Conservation (phyloP, 768 basidiomycete species). For the Kwoniella sp. region DNA sequence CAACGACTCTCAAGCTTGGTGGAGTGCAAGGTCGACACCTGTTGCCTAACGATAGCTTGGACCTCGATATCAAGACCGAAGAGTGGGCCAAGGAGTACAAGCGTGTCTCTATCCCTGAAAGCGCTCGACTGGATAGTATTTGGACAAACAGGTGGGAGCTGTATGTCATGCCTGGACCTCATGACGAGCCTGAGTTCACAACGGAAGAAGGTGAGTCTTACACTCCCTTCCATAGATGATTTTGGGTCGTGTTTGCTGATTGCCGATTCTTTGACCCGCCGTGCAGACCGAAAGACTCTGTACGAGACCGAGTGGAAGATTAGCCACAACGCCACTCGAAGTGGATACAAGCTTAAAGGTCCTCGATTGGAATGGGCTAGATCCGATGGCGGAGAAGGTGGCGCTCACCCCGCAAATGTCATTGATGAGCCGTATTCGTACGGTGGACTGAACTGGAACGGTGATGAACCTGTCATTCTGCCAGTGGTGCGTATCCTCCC, state of each 20-base stretch:
- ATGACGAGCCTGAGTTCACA: slow-evolving; percentile 65
- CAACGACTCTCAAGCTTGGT: slow-evolving; percentile 57
- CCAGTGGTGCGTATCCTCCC: slow-evolving; percentile 12
- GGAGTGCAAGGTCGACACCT: slow-evolving; percentile 41
- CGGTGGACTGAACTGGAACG: slow-evolving; percentile 58
- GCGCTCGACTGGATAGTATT: slow-evolving; percentile 25
- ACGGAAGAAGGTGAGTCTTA: slow-evolving; percentile 52
- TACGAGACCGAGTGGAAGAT: slow-evolving; percentile 63
- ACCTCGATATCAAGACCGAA: slow-evolving; percentile 19
- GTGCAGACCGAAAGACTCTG: slow-evolving; percentile 60
- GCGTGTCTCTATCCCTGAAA: slow-evolving; percentile 56
- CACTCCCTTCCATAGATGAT: neutral
- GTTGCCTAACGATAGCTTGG: slow-evolving; percentile 35
- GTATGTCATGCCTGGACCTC: slow-evolving; percentile 66
- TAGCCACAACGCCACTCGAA: slow-evolving; percentile 65
- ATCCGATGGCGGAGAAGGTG: slow-evolving; percentile 66
- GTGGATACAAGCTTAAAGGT: slow-evolving; percentile 66
- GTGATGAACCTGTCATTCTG: slow-evolving; percentile 64
- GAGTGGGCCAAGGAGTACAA: slow-evolving; percentile 25
- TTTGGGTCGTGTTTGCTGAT: no score
- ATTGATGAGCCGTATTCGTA: slow-evolving; percentile 53
- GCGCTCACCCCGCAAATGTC: slow-evolving; percentile 70
- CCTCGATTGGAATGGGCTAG: slow-evolving; percentile 64
- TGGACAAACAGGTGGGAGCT: slow-evolving; percentile 60
- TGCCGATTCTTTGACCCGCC: no score